phyloP scores from a whole-genome alignment of 2,329 filamentous ascomycete species.

The Penicillium sclerotigenum region DNA sequence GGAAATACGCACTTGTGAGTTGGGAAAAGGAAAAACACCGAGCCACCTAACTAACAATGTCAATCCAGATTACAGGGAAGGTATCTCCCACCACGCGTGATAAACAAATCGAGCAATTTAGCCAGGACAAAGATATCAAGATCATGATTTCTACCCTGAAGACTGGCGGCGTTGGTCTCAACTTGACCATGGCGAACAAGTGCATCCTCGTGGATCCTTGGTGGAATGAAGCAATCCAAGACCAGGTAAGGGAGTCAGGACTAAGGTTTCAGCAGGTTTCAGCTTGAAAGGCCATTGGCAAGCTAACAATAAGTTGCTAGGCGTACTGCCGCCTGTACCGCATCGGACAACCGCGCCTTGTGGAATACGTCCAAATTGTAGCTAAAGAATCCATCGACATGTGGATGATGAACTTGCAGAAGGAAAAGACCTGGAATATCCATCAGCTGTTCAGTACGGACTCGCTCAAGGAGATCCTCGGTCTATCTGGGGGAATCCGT shows the following conservation, averaged over 20 bases:
- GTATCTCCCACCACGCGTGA: neutral
- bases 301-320: neutral
- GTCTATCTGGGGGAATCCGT: neutral
- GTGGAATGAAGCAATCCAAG: conserved; percentile 4
- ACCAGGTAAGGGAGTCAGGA: neutral
- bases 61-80: neutral
- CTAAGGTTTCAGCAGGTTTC: too few relatives aligned
- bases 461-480: neutral
- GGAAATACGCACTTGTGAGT: neutral
- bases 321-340: conserved; percentile 1
- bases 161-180: conserved; percentile 2
- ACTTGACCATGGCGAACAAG: conserved; percentile 2
- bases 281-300: neutral
- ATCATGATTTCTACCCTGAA: neutral
- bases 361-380: neutral
- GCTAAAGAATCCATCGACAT: neutral
- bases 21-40: neutral
- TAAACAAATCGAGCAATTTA: neutral
- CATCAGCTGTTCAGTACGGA: neutral
- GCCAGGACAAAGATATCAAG: neutral
- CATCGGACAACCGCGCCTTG: neutral
- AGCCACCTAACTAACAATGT: neutral
- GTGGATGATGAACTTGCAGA: neutral
- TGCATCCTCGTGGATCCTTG: conserved; percentile 6
- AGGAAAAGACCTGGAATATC: neutral